Evolutionary conservation across 306 rosid species (phyloP).

Genomic region (Vigna reflexopilosa): DNA sequence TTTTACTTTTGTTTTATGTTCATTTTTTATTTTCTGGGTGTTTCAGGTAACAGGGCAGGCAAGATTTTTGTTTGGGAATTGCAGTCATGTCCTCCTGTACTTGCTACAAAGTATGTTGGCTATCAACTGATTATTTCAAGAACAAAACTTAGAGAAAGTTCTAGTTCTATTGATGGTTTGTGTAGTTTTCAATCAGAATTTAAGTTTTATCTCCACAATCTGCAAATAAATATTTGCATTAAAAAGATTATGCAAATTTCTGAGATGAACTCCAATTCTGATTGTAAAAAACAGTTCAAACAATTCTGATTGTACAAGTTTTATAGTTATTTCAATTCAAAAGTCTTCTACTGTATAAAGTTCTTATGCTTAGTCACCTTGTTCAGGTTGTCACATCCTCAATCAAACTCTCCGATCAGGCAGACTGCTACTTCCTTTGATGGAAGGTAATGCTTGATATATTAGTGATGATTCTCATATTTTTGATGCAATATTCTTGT

Average conservation of each 20-base stretch:
- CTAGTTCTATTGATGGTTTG: neutral
- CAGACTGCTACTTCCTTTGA: constrained; percentile 92
- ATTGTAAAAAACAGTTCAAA: neutral
- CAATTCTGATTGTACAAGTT: neutral
- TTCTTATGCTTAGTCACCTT: constrained; percentile 26
- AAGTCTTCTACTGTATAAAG: constrained; percentile 11
- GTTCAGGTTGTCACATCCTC: constrained; percentile 79
- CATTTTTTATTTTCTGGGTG: constrained; percentile 13
- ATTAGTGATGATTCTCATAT: constrained; percentile 8
- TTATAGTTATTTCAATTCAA: neutral
- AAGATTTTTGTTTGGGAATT: constrained; percentile 92
- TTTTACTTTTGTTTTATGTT: neutral
- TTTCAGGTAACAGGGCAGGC: constrained; percentile 89
- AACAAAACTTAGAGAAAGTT: neutral
- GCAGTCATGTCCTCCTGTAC: constrained; percentile 91
- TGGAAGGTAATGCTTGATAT: constrained; percentile 72
- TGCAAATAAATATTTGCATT: neutral
- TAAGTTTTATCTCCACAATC: neutral
- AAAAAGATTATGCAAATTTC: neutral
- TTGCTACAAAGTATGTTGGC: constrained; percentile 64
- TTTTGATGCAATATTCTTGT: neutral
- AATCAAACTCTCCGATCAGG: constrained; percentile 88
- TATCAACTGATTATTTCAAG: neutral
- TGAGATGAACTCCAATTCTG: neutral
- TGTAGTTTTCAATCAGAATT: neutral